These are phyloP conservation scores for Prunus campanulata DNA, from an alignment of 306 rosid species.

Conservation along the genomic window DNA sequence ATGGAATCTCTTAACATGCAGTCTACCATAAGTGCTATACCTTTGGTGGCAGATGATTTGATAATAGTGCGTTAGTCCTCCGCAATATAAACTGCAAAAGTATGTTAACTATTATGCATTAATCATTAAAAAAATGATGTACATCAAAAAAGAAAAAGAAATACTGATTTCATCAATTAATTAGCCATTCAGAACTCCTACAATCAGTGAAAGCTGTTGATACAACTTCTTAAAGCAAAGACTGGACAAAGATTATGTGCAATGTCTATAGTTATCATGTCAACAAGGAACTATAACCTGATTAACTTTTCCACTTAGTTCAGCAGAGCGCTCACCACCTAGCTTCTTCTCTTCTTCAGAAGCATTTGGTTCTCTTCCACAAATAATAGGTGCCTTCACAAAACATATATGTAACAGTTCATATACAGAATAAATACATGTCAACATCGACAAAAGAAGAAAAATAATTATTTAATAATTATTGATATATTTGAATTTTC, in stretches of 20 bases:
- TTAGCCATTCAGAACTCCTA: neutral
- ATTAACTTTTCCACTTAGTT: constrained; percentile 81
- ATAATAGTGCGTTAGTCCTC: constrained; percentile 83
- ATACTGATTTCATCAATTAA: neutral
- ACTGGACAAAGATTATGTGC: constrained; percentile 1
- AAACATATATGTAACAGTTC: constrained; percentile 25
- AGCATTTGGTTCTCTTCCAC: constrained; percentile 94
- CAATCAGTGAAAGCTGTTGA: constrained; percentile 22
- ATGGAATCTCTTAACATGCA: neutral
- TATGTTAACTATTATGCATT: neutral
- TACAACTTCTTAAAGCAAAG: constrained; percentile 14
- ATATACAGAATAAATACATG: constrained; percentile 19
- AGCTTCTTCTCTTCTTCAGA: constrained; percentile 77
- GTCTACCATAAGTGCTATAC: constrained; percentile 38
- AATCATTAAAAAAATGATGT: neutral
- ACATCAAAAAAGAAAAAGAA: neutral
- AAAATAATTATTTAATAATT: neutral
- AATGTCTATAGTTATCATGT: neutral
- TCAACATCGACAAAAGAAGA: constrained; percentile 4
- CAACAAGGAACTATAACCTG: constrained; percentile 46
- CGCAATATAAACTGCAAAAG: constrained; percentile 84
- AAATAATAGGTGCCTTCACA: constrained; percentile 78
- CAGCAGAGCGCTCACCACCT: constrained; percentile 74
- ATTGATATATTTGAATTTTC: neutral
- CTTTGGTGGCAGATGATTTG: constrained; percentile 97